Percentiles rank a stretch among this genome's conserved stretches.
Evolutionary conservation across 1,284 basidiomycete species (phyloP).

Genomic region (Ustilago crameri): DNA sequence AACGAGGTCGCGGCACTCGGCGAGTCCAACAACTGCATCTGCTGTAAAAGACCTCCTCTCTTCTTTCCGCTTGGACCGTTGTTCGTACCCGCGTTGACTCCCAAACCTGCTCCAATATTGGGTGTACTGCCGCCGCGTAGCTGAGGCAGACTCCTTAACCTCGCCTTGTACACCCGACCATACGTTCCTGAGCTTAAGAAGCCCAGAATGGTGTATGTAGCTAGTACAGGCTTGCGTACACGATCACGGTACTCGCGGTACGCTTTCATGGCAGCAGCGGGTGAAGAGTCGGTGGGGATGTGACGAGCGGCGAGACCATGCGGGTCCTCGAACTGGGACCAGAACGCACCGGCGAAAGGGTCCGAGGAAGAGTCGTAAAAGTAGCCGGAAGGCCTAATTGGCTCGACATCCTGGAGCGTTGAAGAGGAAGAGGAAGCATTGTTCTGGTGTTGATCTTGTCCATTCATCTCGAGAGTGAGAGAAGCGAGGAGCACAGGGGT

Average conservation of each 20-base stretch:
- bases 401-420: not conserved
- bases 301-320: conserved; percentile 39
- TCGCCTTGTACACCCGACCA: conserved; percentile 96
- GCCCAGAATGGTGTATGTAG: conserved; percentile 84
- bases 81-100: not conserved
- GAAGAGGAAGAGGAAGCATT: not conserved
- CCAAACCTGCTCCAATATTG: not conserved
- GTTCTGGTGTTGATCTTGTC: not conserved
- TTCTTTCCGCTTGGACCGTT: conserved; percentile 15
- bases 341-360: conserved; percentile 35
- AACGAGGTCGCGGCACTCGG: conserved; percentile 24
- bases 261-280: conserved; percentile 55
- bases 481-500: too few relatives aligned
- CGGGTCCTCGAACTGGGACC: conserved; percentile 42
- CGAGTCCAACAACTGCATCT: conserved; percentile 26
- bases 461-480: conserved; percentile 5
- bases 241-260: conserved; percentile 60
- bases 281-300: conserved; percentile 32
- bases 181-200: conserved; percentile 99
- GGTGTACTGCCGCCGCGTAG: not conserved
- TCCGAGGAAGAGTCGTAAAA: conserved; percentile 33
- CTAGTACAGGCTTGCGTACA: conserved; percentile 53
- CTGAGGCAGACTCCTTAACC: conserved; percentile 66
- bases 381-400: conserved; percentile 20
- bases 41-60: conserved; percentile 22